Base-by-base conservation (phyloP, 352 stramenopile species). In the Globisporangium rhizosaccharum region DNA sequence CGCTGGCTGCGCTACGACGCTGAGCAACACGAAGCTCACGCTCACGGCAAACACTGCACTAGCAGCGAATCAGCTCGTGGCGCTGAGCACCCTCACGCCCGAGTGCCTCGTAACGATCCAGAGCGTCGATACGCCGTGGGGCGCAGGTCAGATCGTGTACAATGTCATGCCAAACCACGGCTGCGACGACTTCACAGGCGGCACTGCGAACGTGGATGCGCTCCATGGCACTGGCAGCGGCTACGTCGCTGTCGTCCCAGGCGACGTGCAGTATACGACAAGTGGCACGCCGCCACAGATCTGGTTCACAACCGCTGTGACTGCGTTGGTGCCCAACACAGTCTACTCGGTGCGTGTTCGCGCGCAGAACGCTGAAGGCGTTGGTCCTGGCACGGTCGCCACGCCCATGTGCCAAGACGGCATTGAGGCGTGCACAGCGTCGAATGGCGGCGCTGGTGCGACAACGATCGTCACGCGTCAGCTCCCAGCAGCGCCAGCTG, bases 371-470 rank as follows among this genome's bases (percentile, higher is more conserved):
- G 65, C 77, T 5, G 84, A 96, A 65, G 91, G 91, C 0, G 75
- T 91, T 44, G 76, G 85, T n/a, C 48, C 66, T 8, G 55, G 63
- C 6, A 75, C 70, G 2, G 50, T 85, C 42, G 91, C 92, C 15
- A 82, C 82, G 1, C 90, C 94, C 2, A 87, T 93, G 7, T 98
- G 95, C 54, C 81, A 96, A 49, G 65, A 66, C n/a, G 82, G 75
- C 9, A 82, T 97, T 20, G 76, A 93, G n/a, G 63, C 82, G 28
- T 98, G 95, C 54, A 65, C 61, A 17, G 61, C 69, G n/a, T 59
- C 47, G 12, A 49, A 60, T 2, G 57, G 4, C 33, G 33, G 33
- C 4, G 33, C 33, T 39, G 33, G 52, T 12, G 48, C 33, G 0
- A 61, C 56, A 2, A 53, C 52, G 39, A 70, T 90, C 39, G 70